Percentiles rank a stretch among this genome's conserved stretches.
phyloP scores from a whole-genome alignment of 2,329 filamentous ascomycete species.

The Diaporthe sp. region DNA sequence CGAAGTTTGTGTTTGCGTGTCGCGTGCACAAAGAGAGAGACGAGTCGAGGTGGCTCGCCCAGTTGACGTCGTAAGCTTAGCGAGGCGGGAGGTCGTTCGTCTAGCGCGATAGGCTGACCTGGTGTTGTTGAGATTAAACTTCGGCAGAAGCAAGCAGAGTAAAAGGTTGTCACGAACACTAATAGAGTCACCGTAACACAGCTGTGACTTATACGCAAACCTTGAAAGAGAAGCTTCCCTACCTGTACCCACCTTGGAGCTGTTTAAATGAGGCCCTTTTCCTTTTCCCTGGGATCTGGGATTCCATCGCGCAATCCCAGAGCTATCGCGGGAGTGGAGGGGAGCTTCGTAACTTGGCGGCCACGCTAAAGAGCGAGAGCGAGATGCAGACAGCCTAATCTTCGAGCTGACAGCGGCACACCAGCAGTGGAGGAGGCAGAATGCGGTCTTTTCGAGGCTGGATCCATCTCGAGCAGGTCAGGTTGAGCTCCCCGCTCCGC shows the following conservation, averaged over 20 bases:
- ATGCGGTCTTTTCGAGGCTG: conserved; percentile 20
- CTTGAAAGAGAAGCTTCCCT: conserved; percentile 17
- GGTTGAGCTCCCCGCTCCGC: conserved; percentile 17
- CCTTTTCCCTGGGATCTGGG: no score
- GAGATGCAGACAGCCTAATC: conserved; percentile 2
- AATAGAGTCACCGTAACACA: background rate
- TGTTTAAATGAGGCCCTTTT: conserved; percentile 1
- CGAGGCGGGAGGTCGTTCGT: conserved; percentile 5
- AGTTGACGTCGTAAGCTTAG: conserved; percentile 1
- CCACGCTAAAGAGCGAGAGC: conserved; percentile 34
- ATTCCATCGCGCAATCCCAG: conserved; percentile 11
- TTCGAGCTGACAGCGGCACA: conserved; percentile 5
- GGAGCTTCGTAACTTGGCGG: conserved; percentile 1
- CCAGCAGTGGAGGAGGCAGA: background rate
- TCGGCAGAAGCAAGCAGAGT: background rate
- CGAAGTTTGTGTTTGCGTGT: background rate
- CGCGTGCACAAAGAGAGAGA: background rate
- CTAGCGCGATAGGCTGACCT: conserved; percentile 1
- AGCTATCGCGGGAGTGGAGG: conserved; percentile 16
- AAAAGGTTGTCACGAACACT: background rate
- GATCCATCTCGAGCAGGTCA: background rate
- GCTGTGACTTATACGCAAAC: conserved; percentile 24
- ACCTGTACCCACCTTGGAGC: conserved; percentile 17
- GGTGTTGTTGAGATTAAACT: background rate
- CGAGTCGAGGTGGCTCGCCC: background rate